Evolutionary conservation across 2,329 filamentous ascomycete genomes (phyloP).

Genomic region (Ophiostoma australiae): DNA sequence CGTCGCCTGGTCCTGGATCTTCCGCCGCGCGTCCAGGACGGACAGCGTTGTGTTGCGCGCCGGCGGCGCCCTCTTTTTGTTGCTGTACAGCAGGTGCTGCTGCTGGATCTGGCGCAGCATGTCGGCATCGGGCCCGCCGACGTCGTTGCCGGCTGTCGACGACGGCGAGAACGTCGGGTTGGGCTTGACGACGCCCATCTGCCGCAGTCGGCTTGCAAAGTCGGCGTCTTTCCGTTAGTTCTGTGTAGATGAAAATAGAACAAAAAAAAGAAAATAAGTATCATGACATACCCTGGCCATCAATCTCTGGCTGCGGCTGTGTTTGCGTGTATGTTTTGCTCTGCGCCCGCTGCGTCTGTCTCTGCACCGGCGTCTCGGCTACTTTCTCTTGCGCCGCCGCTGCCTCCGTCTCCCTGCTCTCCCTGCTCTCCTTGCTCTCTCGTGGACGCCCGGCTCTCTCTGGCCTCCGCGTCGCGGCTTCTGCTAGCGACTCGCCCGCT

Average conservation of each 20-base stretch:
- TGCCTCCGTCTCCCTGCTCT: not conserved
- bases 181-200: constrained; percentile 53
- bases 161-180: constrained; percentile 51
- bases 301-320: not conserved
- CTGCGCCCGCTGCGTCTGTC: constrained; percentile 13
- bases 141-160: constrained; percentile 39
- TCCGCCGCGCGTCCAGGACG: constrained; percentile 46
- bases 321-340: not conserved
- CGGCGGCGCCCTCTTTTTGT: constrained; percentile 29
- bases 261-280: not conserved
- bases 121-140: constrained; percentile 25
- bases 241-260: constrained; percentile 20
- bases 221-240: constrained; percentile 34
- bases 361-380: constrained; percentile 27
- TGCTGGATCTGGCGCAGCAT: constrained; percentile 24
- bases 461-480: constrained; percentile 3
- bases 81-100: constrained; percentile 18
- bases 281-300: constrained; percentile 6
- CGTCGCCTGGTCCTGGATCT: constrained; percentile 42
- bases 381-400: constrained; percentile 15
- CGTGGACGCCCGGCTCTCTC: not conserved
- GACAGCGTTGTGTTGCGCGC: constrained; percentile 44
- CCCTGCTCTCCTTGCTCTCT: too few species aligned
- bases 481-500: constrained; percentile 28
- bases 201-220: constrained; percentile 48